A percentile compares a stretch with the other conserved stretches of the same genome.
These are phyloP conservation scores for Aphanocladium album DNA, from an alignment of 2,329 filamentous ascomycete species.

Conservation along the genomic window DNA sequence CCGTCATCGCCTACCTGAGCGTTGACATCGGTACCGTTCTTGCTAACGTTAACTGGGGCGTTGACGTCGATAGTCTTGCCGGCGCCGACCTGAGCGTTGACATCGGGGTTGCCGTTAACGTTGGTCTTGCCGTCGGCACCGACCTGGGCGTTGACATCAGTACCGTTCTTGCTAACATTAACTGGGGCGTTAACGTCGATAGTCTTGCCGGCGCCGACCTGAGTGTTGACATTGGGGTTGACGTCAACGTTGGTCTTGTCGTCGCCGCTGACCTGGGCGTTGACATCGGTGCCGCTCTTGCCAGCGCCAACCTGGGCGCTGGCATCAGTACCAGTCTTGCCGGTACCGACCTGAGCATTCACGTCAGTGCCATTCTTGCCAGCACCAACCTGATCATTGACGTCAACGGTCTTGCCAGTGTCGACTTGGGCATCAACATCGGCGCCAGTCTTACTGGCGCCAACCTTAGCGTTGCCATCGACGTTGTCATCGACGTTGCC, in stretches of 20 bases:
- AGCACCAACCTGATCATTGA: slow-evolving; percentile 18
- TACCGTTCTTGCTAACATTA: slow-evolving; percentile 26
- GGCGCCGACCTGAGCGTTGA: slow-evolving; percentile 4
- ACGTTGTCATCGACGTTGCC: background rate
- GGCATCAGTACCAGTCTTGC: background rate
- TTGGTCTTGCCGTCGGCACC: background rate
- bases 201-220: slow-evolving; percentile 3
- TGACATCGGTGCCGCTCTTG: background rate
- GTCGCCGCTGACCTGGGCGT: background rate
- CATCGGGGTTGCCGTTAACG: too few relatives aligned
- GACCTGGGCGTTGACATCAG: slow-evolving; percentile 27
- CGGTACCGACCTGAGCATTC: background rate
- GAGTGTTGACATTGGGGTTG: background rate
- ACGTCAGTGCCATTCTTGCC: background rate
- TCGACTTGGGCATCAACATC: background rate
- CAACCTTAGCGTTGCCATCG: background rate
- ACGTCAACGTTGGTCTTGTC: background rate
- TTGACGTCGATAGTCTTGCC: slow-evolving; percentile 25
- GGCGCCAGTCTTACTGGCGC: too few relatives aligned
- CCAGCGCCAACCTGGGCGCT: background rate
- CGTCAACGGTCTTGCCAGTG: slow-evolving; percentile 21
- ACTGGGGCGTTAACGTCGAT: slow-evolving; percentile 26
- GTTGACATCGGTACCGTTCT: slow-evolving; percentile 25
- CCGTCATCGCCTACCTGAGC: slow-evolving; percentile 14
- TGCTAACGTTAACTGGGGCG: slow-evolving; percentile 29